Evolutionary conservation across 2,329 filamentous ascomycete genomes (phyloP).

Genomic region (Nakataea oryzae): DNA sequence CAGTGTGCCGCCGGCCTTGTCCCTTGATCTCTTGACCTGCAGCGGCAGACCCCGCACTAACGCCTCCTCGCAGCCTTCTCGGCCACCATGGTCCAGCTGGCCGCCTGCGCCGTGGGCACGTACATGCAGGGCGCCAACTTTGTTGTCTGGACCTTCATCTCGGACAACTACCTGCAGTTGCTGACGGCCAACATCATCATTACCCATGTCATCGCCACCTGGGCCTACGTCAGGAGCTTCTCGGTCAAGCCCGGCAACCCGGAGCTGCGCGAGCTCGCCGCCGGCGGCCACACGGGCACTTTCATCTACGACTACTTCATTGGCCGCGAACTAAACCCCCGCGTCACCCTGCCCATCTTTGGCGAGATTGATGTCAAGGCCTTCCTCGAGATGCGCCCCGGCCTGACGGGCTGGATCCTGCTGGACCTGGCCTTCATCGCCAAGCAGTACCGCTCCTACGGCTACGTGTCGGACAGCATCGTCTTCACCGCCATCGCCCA

Average conservation of each 20-base stretch:
- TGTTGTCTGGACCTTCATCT: slow-evolving; percentile 77
- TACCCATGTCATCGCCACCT: slow-evolving; percentile 57
- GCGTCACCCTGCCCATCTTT: slow-evolving; percentile 61
- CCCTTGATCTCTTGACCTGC: background rate
- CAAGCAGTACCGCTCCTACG: slow-evolving; percentile 73
- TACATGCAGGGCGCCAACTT: slow-evolving; percentile 65
- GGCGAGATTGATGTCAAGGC: slow-evolving; percentile 78
- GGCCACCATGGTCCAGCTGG: slow-evolving; percentile 59
- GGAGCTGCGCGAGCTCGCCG: slow-evolving; percentile 62
- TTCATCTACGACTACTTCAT: slow-evolving; percentile 88
- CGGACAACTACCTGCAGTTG: slow-evolving; percentile 75
- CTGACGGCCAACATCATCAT: slow-evolving; percentile 71
- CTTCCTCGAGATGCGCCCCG: slow-evolving; percentile 75
- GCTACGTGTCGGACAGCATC: slow-evolving; percentile 73
- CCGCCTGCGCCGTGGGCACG: slow-evolving; percentile 59
- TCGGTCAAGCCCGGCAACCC: slow-evolving; percentile 60
- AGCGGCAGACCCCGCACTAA: background rate
- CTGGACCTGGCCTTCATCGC: slow-evolving; percentile 72
- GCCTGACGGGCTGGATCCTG: slow-evolving; percentile 75
- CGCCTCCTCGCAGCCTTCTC: slow-evolving; percentile 50
- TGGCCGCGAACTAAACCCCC: slow-evolving; percentile 80
- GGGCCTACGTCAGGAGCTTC: slow-evolving; percentile 70
- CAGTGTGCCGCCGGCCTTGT: slow-evolving; percentile 6
- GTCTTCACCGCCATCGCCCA: slow-evolving; percentile 68
- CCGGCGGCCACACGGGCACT: slow-evolving; percentile 69